Evolutionary conservation across 2,329 filamentous ascomycete genomes (phyloP).

Genomic region (Tolypocladium album): DNA sequence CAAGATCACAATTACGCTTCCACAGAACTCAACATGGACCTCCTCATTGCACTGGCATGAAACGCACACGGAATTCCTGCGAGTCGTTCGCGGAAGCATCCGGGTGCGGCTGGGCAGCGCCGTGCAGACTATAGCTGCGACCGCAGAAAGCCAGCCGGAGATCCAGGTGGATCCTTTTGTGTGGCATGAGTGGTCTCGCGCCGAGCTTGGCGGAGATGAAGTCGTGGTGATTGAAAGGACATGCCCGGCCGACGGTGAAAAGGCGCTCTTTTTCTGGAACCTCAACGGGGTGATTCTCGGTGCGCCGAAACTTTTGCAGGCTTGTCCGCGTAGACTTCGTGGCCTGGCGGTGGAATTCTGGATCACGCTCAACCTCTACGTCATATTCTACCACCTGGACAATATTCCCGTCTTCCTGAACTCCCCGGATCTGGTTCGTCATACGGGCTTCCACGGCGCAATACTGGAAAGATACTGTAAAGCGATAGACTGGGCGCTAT

Average conservation of each 20-base stretch:
- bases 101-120: neutral
- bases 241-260: neutral
- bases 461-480: neutral
- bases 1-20: neutral
- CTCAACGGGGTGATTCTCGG: neutral
- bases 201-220: neutral
- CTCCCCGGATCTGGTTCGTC: neutral
- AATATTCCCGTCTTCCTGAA: neutral
- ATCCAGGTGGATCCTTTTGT: neutral
- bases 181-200: neutral
- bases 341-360: neutral
- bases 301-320: neutral
- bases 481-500: neutral
- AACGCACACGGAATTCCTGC: neutral
- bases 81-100: neutral
- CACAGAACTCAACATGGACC: neutral
- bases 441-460: neutral
- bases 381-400: neutral
- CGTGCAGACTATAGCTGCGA: neutral
- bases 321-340: neutral
- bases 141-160: neutral
- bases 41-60: neutral
- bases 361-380: neutral
- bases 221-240: neutral
- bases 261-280: neutral